Evolutionary conservation across 2,329 filamentous ascomycete genomes (phyloP).

Genomic region (Scopulariopsis brevicaulis): DNA sequence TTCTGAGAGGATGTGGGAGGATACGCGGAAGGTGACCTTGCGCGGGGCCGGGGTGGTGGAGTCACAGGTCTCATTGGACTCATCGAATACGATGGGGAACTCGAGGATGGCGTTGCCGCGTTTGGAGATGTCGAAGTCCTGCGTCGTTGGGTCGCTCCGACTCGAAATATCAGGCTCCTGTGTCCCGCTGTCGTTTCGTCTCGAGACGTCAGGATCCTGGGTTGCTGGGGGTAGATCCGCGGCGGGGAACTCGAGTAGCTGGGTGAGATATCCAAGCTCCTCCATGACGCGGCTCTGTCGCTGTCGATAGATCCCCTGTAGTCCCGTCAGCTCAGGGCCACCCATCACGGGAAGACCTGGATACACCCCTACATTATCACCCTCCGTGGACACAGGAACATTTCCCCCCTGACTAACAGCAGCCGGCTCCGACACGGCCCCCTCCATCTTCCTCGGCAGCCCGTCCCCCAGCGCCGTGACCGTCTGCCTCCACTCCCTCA

Average conservation of each 20-base stretch:
- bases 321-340: not conserved
- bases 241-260: not conserved
- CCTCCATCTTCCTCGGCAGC: not conserved
- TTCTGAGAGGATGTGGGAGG: slow-evolving; percentile 36
- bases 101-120: slow-evolving; percentile 39
- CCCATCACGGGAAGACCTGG: not conserved
- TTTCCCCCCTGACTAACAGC: not conserved
- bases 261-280: not conserved
- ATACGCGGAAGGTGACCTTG: slow-evolving; percentile 29
- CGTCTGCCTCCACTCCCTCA: slow-evolving; percentile 20
- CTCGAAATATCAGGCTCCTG: slow-evolving; percentile 22
- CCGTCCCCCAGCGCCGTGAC: not conserved
- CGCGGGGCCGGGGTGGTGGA: not conserved
- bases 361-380: not conserved
- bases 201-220: not conserved
- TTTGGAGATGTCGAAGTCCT: slow-evolving; percentile 29
- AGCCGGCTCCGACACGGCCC: not conserved
- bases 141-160: slow-evolving; percentile 20
- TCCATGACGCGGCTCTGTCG: not conserved
- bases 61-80: not conserved
- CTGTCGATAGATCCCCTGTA: not conserved
- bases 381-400: not conserved
- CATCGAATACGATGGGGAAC: slow-evolving; percentile 26
- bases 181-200: slow-evolving; percentile 30
- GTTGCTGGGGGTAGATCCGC: not conserved